Base-by-base conservation (phyloP, 805 yeast species). In the Zygosaccharomyces kombuchaensis region DNA sequence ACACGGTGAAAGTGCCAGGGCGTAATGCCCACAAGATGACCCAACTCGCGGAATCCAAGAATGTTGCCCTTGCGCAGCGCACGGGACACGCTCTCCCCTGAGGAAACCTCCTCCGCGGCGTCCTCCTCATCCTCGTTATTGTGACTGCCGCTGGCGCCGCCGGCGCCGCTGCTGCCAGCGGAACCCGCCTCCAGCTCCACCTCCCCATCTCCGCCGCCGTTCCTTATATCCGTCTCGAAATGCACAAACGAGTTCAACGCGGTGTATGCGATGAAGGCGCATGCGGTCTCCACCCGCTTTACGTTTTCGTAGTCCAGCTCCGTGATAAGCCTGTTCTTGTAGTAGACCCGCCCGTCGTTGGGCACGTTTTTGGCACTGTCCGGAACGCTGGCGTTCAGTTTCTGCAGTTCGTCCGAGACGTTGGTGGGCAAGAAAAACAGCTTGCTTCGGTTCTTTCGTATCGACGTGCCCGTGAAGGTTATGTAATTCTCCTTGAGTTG, bases 1-100 rank as follows among this genome's bases (percentile, higher is more conserved):
- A 88, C 95, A 42, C 96, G 72, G 70, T 88, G 96, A 66, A 88
- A 88, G 66, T 88, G 96, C 96, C 96, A 88, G 21, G 96, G 93
- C 9, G 87, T 78, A 48, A 88, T 74, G 54, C 84, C 84, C 8
- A 89, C 82, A 60, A 87, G 84, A 16, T 87, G 81, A 7, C 96
- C 96, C 59, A 88, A 73, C 62, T 88, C 96, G 63, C 87, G 85
- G 70, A 88, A 88, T 0, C 90, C 91, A 38, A 84, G 67, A 9
- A 83, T 87, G 34, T 88, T 89, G 14, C 91, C 91, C 64, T 87
- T 73, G 71, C 85, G 77, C 61, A 56, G 45, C 12, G 55, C 53
- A 16, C 43, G 46, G 5, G 46, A 21, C 10, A 55, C 51, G 39
- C 55, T 46, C 17, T 52, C 57, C 17, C 49, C 47, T 1, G 59